A percentile compares a stretch with the other conserved stretches of the same genome.
These are phyloP conservation scores for Bathelium albidoporum DNA, from an alignment of 495 filamentous ascomycete genomes.

Conservation along the genomic window DNA sequence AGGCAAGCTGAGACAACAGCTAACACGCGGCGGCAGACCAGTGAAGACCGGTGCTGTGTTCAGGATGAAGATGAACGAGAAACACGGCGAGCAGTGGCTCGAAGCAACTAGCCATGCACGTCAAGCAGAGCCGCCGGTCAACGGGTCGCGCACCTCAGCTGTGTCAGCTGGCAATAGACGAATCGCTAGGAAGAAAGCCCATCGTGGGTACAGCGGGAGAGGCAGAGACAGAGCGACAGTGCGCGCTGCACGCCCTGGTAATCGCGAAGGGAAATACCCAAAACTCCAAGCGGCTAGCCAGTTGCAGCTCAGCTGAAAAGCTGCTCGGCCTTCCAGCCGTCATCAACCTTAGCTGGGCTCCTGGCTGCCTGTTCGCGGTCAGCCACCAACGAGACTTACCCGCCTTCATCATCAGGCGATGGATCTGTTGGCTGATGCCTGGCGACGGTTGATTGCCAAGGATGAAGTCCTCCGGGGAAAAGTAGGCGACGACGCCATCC, in stretches of 20 bases:
- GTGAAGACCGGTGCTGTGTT: neutral
- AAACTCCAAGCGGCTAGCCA: neutral
- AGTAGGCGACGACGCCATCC: neutral
- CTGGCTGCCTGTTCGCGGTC: neutral
- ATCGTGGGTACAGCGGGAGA: neutral
- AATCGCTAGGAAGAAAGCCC: neutral
- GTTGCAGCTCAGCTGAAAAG: neutral
- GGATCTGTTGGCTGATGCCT: constrained; percentile 2
- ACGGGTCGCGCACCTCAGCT: neutral
- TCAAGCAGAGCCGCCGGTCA: constrained; percentile 1
- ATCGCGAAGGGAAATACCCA: neutral
- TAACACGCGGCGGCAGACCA: neutral
- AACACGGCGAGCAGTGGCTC: neutral
- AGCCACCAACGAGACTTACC: neutral
- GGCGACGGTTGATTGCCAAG: neutral
- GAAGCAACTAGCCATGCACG: neutral
- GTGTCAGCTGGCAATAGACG: neutral
- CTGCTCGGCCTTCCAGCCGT: neutral
- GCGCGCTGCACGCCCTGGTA: neutral
- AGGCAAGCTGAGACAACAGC: neutral
- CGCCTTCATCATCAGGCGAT: neutral
- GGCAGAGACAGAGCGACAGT: neutral
- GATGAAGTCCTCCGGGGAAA: neutral
- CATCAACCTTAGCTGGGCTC: neutral
- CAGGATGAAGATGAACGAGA: neutral